These are phyloP conservation scores for Erythrophleum fordii DNA, from an alignment of 306 rosid genomes.

Conservation along the genomic window DNA sequence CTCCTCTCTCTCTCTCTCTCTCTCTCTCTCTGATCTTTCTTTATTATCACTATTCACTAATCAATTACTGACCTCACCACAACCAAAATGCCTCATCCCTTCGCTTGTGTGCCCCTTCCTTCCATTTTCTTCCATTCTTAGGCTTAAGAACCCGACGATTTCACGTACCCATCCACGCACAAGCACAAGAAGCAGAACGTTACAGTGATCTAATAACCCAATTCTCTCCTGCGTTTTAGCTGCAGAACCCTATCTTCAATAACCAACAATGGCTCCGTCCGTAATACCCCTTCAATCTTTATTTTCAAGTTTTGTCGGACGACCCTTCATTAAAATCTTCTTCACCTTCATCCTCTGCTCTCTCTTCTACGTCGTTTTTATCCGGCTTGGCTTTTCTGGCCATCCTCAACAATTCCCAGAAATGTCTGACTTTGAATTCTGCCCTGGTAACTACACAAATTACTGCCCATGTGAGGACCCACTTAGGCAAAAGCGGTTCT, in stretches of 20 bases:
- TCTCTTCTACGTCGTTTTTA: conserved; percentile 29
- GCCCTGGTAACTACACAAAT: conserved; percentile 47
- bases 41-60: neutral
- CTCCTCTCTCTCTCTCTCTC: neutral
- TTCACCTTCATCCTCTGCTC: conserved; percentile 10
- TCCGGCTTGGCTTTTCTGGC: neutral
- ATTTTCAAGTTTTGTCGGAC: neutral
- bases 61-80: neutral
- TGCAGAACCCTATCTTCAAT: neutral
- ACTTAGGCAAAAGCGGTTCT: conserved; percentile 34
- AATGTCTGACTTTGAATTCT: conserved; percentile 33
- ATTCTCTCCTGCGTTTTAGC: neutral
- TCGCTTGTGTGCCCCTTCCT: neutral
- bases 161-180: neutral
- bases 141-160: neutral
- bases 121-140: neutral
- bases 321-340: conserved; percentile 20
- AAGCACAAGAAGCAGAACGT: no score
- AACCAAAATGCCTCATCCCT: neutral
- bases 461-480: conserved; percentile 63
- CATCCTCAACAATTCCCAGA: neutral
- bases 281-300: neutral
- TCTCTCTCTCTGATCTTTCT: neutral
- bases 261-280: conserved; percentile 16
- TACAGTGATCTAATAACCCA: neutral